A percentile compares a stretch with the other conserved stretches of the same genome.
These are phyloP conservation scores for Phialemoniopsis sp. DNA, from an alignment of 2,329 filamentous ascomycete genomes.

Conservation along the genomic window DNA sequence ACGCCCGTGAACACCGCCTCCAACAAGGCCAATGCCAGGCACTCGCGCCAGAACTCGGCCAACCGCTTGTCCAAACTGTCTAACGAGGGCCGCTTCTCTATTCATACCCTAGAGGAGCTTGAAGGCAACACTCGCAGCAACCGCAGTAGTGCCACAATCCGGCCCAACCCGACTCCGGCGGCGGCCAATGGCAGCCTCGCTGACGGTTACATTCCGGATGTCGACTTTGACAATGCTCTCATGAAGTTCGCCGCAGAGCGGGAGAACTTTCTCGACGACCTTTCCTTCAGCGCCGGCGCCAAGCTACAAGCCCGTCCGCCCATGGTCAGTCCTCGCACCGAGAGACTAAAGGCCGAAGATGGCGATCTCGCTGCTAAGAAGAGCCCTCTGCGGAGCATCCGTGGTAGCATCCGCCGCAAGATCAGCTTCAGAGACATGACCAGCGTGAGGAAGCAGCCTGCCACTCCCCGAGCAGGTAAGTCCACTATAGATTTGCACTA, in stretches of 20 bases:
- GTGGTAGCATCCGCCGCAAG: conserved; percentile 87
- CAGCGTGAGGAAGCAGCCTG: conserved; percentile 84
- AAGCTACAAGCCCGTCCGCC: conserved; percentile 66
- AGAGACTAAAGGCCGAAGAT: conserved; percentile 78
- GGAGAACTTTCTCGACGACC: conserved; percentile 88
- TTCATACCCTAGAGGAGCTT: conserved; percentile 51
- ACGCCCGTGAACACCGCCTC: conserved; percentile 20
- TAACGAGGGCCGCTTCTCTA: conserved; percentile 42
- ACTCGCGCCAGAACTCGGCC: conserved; percentile 58
- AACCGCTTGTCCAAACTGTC: conserved; percentile 51
- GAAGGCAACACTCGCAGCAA: conserved; percentile 57
- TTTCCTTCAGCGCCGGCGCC: conserved; percentile 82
- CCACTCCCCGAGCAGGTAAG: conserved; percentile 70
- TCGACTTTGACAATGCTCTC: conserved; percentile 90
- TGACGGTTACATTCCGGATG: conserved; percentile 53
- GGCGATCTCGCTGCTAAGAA: conserved; percentile 43
- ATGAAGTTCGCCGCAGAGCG: conserved; percentile 94
- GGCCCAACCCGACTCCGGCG: conserved; percentile 26
- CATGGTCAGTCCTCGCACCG: conserved; percentile 74
- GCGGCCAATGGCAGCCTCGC: conserved; percentile 15
- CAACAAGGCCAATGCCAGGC: conserved; percentile 38
- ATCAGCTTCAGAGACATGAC: conserved; percentile 95
- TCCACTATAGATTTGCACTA: conserved; percentile 11
- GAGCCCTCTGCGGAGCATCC: conserved; percentile 53
- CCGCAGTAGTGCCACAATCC: conserved; percentile 62